Evolutionary conservation across 352 stramenopile species (phyloP).

Genomic region (Globisporangium orthogonon): DNA sequence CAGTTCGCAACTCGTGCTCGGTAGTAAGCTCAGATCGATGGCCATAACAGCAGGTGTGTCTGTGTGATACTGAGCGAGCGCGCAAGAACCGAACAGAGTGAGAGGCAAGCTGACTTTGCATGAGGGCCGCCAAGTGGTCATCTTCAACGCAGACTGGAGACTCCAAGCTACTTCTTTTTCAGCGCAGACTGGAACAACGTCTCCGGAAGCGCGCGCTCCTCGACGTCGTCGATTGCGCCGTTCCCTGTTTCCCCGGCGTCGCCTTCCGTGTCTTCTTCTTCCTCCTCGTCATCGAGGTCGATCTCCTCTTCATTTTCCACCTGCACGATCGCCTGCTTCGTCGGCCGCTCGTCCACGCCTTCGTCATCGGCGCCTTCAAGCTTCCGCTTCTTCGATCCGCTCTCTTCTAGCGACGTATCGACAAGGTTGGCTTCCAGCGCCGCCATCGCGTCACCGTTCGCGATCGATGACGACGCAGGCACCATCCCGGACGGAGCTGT

Average conservation of each 20-base stretch:
- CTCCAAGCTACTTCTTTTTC: constrained; percentile 1
- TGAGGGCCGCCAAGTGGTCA: not conserved
- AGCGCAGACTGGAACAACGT: constrained; percentile 31
- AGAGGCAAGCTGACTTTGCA: not conserved
- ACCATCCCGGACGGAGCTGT: constrained; percentile 45
- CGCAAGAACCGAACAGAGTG: no score
- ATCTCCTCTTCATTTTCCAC: constrained; percentile 90
- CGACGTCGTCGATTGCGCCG: constrained; percentile 20
- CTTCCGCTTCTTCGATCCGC: constrained; percentile 52
- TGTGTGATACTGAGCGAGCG: no score
- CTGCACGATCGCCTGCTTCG: constrained; percentile 70
- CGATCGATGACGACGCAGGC: constrained; percentile 28
- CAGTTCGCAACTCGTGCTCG: constrained; percentile 36
- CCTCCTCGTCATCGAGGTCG: constrained; percentile 87
- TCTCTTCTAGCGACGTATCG: constrained; percentile 36
- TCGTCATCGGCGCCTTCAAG: constrained; percentile 45
- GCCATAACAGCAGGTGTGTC: constrained; percentile 11
- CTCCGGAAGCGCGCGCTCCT: constrained; percentile 49
- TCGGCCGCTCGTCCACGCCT: constrained; percentile 62
- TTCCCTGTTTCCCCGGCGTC: not conserved
- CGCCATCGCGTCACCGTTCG: constrained; percentile 79
- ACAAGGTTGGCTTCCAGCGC: constrained; percentile 77
- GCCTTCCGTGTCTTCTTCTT: constrained; percentile 24
- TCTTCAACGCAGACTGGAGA: not conserved
- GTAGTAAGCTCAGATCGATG: constrained; percentile 29